A percentile compares a stretch with the other conserved stretches of the same genome.
phyloP scores from a whole-genome alignment of 1,139 yeast species.

The Kluyveromyces sp. region DNA sequence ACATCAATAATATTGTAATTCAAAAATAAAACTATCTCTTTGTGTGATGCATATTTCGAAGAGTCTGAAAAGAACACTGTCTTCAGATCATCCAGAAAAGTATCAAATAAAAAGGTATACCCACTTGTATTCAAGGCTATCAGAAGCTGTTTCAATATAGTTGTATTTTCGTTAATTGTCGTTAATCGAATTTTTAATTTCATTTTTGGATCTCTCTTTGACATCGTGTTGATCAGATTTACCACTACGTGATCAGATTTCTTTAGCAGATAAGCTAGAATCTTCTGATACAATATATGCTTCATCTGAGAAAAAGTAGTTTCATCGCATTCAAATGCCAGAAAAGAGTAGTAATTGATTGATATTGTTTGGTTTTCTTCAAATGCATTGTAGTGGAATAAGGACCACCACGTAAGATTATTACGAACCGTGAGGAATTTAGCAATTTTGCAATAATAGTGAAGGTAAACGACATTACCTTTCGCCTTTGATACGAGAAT shows the following conservation, averaged over 20 bases:
- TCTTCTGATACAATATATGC: constrained; percentile 14
- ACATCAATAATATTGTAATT: constrained; percentile 19
- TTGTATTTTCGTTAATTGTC: constrained; percentile 5
- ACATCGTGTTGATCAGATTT: constrained; percentile 5
- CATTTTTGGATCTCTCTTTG: constrained; percentile 13
- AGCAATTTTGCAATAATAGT: constrained; percentile 21
- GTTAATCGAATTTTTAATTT: not conserved
- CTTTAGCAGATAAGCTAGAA: constrained; percentile 12
- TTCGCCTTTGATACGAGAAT: constrained; percentile 13
- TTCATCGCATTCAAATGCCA: constrained; percentile 18
- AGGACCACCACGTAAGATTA: constrained; percentile 27
- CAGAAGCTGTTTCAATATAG: constrained; percentile 11
- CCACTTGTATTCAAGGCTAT: constrained; percentile 10
- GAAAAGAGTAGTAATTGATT: constrained; percentile 15
- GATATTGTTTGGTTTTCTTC: constrained; percentile 9
- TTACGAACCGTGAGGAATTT: constrained; percentile 16
- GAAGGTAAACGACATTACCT: constrained; percentile 14
- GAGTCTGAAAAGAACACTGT: constrained; percentile 7
- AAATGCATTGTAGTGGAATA: constrained; percentile 20
- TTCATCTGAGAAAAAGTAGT: constrained; percentile 20
- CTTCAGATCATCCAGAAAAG: constrained; percentile 11
- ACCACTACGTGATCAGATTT: constrained; percentile 11
- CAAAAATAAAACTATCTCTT: constrained; percentile 13
- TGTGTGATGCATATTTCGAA: constrained; percentile 4
- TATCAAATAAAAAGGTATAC: constrained; percentile 12